These are phyloP conservation scores for Populus hybrid DNA, from an alignment of 441 rosid genomes.

Conservation along the genomic window DNA sequence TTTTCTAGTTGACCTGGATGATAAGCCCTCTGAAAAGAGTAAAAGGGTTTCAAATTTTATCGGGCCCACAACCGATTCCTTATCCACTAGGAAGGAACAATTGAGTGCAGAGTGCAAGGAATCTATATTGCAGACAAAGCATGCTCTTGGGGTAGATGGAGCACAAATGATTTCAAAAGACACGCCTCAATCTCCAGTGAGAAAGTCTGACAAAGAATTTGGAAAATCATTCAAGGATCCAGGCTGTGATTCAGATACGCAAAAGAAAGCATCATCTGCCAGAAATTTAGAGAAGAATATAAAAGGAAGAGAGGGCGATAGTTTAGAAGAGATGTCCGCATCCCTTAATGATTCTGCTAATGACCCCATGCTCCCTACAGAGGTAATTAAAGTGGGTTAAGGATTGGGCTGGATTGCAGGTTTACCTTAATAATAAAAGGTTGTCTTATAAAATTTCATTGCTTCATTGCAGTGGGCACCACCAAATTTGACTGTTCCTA, in stretches of 20 bases:
- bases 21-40: slow-evolving; percentile 51
- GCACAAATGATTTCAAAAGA: slow-evolving; percentile 36
- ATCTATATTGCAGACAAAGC: slow-evolving; percentile 37
- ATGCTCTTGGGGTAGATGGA: slow-evolving; percentile 36
- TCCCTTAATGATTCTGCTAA: slow-evolving; percentile 42
- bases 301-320: slow-evolving; percentile 42
- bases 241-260: slow-evolving; percentile 33
- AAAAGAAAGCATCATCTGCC: slow-evolving; percentile 21
- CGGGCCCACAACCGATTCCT: slow-evolving; percentile 35
- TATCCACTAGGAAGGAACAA: slow-evolving; percentile 41
- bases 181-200: slow-evolving; percentile 33
- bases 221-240: slow-evolving; percentile 35
- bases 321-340: slow-evolving; percentile 38
- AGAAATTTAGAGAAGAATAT: slow-evolving; percentile 31
- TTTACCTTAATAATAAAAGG: background rate
- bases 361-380: slow-evolving; percentile 58
- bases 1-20: slow-evolving; percentile 52
- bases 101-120: slow-evolving; percentile 41
- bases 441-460: slow-evolving; percentile 4
- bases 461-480: slow-evolving; percentile 89
- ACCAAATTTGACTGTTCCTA: slow-evolving; percentile 79
- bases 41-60: slow-evolving; percentile 35
- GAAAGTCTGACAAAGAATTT: slow-evolving; percentile 38
- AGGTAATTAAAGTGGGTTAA: slow-evolving; percentile 44
- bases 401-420: background rate